A percentile compares a stretch with the other conserved stretches of the same genome.
These are phyloP conservation scores for Emiliania huxleyi DNA, from an alignment of 78 protist species.

Conservation along the genomic window DNA sequence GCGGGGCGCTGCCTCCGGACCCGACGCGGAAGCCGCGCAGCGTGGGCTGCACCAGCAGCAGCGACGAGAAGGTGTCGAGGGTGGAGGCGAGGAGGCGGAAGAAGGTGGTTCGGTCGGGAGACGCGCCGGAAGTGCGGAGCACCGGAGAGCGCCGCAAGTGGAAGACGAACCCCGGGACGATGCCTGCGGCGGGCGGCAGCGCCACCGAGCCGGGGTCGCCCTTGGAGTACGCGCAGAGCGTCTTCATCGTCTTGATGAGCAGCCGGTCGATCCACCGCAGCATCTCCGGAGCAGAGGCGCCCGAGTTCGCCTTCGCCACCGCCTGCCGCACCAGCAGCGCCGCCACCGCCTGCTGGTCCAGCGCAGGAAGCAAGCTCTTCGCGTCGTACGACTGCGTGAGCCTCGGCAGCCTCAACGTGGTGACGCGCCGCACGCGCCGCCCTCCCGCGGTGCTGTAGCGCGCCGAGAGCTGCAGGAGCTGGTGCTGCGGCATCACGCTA, in stretches of 20 bases:
- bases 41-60: not conserved
- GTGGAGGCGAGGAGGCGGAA: not conserved
- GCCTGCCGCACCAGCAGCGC: not conserved
- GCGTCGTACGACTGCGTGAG: not conserved
- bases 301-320: not conserved
- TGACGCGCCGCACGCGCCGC: not conserved
- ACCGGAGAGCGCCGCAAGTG: not conserved
- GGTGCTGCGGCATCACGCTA: not conserved
- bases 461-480: not conserved
- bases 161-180: not conserved
- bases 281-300: not conserved
- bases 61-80: not conserved
- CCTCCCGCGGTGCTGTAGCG: not conserved
- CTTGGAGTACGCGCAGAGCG: not conserved
- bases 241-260: not conserved
- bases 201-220: not conserved
- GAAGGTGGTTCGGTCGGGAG: not conserved
- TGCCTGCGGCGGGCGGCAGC: not conserved
- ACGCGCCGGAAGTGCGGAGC: not conserved
- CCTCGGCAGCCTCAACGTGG: not conserved
- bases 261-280: not conserved
- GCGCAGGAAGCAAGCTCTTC: not conserved
- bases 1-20: not conserved
- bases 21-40: not conserved
- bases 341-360: not conserved